Evolutionary conservation across 2,329 filamentous ascomycete species (phyloP).

Genomic region (Dactylellina haptotyla): DNA sequence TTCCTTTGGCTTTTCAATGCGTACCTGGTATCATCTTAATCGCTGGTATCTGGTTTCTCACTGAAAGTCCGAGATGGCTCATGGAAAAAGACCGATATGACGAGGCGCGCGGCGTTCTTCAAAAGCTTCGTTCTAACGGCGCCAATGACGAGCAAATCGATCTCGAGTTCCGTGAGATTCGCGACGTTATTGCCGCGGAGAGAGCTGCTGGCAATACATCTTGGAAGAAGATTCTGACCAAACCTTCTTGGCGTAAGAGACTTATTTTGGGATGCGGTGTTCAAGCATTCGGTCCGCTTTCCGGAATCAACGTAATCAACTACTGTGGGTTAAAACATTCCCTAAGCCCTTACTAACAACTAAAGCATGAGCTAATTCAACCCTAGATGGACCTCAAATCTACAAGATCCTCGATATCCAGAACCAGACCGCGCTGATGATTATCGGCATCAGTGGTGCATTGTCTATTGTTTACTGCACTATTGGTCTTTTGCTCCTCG

Average conservation of each 20-base stretch:
- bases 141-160: conserved; percentile 69
- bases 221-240: conserved; percentile 70
- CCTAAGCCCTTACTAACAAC: conserved; percentile 66
- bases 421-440: conserved; percentile 51
- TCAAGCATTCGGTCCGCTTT: conserved; percentile 74
- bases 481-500: conserved; percentile 70
- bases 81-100: conserved; percentile 65
- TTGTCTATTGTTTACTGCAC: conserved; percentile 64
- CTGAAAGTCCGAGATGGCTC: conserved; percentile 58
- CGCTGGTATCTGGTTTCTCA: conserved; percentile 61
- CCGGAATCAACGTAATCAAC: conserved; percentile 70
- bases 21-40: conserved; percentile 64
- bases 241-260: conserved; percentile 70
- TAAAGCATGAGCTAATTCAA: conserved; percentile 68
- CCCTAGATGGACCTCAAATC: conserved; percentile 58
- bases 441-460: conserved; percentile 37
- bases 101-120: conserved; percentile 65
- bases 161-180: conserved; percentile 70
- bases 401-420: conserved; percentile 58
- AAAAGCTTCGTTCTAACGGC: conserved; percentile 67
- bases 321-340: conserved; percentile 72
- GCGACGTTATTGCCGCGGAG: conserved; percentile 71
- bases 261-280: conserved; percentile 71
- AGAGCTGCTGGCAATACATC: conserved; percentile 67
- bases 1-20: conserved; percentile 65